These are phyloP conservation scores for Brassica balearica DNA, from an alignment of 441 rosid genomes.

Conservation along the genomic window DNA sequence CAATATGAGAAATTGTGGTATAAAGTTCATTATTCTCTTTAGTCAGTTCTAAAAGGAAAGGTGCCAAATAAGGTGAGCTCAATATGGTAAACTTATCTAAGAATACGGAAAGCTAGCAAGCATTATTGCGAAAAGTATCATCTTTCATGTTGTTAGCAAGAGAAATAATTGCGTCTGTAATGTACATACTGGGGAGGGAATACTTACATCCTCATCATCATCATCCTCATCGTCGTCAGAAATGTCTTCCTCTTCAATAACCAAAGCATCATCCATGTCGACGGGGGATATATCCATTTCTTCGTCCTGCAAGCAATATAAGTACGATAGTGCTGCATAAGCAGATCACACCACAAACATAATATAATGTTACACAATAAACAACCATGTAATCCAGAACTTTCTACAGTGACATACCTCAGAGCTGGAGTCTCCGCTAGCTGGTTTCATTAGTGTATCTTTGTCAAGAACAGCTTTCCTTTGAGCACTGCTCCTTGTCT, in stretches of 20 bases:
- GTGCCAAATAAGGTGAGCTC: neutral
- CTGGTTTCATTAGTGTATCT: conserved; percentile 77
- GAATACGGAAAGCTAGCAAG: conserved; percentile 7
- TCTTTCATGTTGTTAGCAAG: conserved; percentile 14
- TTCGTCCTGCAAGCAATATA: conserved; percentile 75
- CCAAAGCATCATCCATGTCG: conserved; percentile 94
- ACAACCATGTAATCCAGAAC: conserved; percentile 20
- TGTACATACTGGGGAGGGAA: conserved; percentile 18
- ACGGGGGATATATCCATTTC: conserved; percentile 92
- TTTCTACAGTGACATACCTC: conserved; percentile 65
- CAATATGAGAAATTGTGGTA: conserved; percentile 9
- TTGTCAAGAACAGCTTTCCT: conserved; percentile 86
- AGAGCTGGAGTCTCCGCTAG: conserved; percentile 82
- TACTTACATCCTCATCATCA: conserved; percentile 81
- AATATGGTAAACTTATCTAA: neutral
- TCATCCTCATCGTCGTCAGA: conserved; percentile 89
- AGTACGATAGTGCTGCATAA: conserved; percentile 17
- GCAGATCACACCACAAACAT: conserved; percentile 19
- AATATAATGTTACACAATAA: conserved; percentile 17
- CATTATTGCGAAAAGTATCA: conserved; percentile 13
- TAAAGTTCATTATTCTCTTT: neutral
- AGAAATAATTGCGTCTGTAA: neutral
- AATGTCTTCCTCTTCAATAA: conserved; percentile 98
- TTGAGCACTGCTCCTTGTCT: conserved; percentile 92
- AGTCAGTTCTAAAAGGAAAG: conserved; percentile 5